Evolutionary conservation across 345 rosid genomes (phyloP), one percentile per base, ranked within the genome.

Genomic region (Iberis pinnata): DNA sequence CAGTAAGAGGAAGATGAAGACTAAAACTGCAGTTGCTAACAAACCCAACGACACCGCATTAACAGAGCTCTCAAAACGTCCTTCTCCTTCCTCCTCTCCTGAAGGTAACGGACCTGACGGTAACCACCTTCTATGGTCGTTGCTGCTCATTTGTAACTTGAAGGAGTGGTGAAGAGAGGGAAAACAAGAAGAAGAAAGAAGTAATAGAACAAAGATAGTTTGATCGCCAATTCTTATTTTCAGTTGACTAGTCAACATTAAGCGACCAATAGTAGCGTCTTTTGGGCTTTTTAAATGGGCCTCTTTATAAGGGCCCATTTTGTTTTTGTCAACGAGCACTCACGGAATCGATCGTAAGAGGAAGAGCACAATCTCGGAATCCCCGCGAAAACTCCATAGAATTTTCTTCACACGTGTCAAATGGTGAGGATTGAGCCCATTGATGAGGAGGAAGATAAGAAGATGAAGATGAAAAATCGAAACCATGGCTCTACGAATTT

Each of bases 11-110:
- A 89, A 89, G 84, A 86, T 80, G 38, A 81, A 78, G 39, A 86
- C 77, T 67, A 86, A 86, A 68, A 83, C 76, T 58, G 88, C 93
- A 9, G 95, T 88, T 10, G 90, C 95, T 16, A 82, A 86, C 61
- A 88, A 80, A 26, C 95, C 85, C 56, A 88, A 86, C 8, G 97
- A 81, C 50, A 89, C 86, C 9, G 97, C 95, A 68, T 81, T 81
- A 18, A 89, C 86, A 10, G 97, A 76, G 76, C 75, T 81, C 65
- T 79, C 88, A 48, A 79, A 76, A 67, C 53, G 71, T 29, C 72
- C 75, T 84, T 80, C 81, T 32, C 74, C 86, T 22, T 72, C 92
- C 5, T 70, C 86, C 50, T 70, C 86, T 47, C 63, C 75, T 9
- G 65, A 70, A 10, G 52, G 57, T 41, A 18, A 1, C 9, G 69